Conservation (phyloP, 352 stramenopile genomes). For the Pythium brachiatum region DNA sequence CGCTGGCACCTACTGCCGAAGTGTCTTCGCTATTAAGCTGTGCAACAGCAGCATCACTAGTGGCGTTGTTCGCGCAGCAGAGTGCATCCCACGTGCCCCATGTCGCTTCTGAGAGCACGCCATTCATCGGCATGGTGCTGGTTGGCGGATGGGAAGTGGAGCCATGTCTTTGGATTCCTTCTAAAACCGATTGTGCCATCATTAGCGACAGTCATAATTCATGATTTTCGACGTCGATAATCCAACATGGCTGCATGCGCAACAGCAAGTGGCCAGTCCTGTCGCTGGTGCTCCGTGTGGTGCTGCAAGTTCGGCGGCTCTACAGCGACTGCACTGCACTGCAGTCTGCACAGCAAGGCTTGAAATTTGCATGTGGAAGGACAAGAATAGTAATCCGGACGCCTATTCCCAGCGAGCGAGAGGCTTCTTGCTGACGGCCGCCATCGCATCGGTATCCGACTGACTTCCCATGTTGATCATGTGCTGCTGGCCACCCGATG, state of each 20-base stretch:
- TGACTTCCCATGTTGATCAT: too few species aligned
- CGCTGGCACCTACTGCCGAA: constrained; percentile 5
- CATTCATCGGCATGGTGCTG: constrained; percentile 50
- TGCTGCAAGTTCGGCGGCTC: background rate
- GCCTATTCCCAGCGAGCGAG: too few species aligned
- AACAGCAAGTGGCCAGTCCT: background rate
- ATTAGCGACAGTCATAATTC: constrained; percentile 7
- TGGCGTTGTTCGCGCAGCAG: background rate
- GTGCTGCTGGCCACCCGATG: background rate
- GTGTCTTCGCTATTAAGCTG: background rate
- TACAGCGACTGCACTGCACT: too few species aligned
- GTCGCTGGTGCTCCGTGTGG: background rate
- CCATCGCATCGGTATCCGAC: too few species aligned
- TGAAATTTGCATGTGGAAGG: too few species aligned
- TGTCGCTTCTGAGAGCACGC: constrained; percentile 58
- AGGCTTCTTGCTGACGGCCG: too few species aligned
- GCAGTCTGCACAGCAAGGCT: too few species aligned
- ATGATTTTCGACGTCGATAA: background rate
- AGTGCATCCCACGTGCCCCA: constrained; percentile 73
- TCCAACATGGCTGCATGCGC: constrained; percentile 10
- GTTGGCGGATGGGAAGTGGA: background rate
- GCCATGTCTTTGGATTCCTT: constrained; percentile 1
- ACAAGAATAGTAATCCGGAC: too few species aligned
- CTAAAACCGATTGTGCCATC: constrained; percentile 11
- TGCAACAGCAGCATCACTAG: too few species aligned